Base-by-base conservation (phyloP, 257 asterid genomes). In the Scutellaria baicalensis region DNA sequence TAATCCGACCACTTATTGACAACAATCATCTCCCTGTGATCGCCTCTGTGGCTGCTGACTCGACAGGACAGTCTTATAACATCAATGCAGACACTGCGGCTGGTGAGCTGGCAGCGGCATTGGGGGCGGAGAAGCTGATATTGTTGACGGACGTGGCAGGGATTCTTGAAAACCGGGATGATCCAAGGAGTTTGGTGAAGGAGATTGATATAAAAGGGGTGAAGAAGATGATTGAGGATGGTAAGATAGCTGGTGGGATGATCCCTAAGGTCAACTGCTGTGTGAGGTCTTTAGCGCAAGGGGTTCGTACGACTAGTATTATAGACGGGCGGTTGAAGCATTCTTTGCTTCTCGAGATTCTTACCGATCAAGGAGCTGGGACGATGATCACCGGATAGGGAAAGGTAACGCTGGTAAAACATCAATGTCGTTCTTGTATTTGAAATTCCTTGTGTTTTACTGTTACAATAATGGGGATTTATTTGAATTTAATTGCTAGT, bases 21-120 rank as follows among this genome's bases (percentile, higher is more conserved):
- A 85, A 85, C 11, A 78, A 80, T 64, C 86, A 89, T 45, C 86
- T 91, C 54, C 96, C 97, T 0, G 97, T 91, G 84, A 86, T 91
- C 10, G 95, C 96, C 21, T 85, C 95, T 0, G 92, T 91, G 42
- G 96, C 92, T 8, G 88, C 96, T 27, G 96, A 91, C 50, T 33
- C 52, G 42, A 59, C 23, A 0, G 91, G 97, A 9, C 92, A 86
- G 58, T 36, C 88, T 4, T 88, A 86, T 52, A 86, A 91, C 67
- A 88, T 91, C 1, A 91, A 91, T 14, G 96, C 97, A 1, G 95
- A 91, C 83, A 88, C 88, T 0, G 94, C 86, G 0, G 94, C 96
- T 0, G 97, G 95, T 27, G 95, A 88, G 82, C 60, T 84, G 43
- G 97, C 97, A 0, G 95, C 91, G 0, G 84, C 96, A 1, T 54